Evolutionary conservation across 345 rosid genomes (phyloP).

Genomic region (Abelmoschus esculentus): DNA sequence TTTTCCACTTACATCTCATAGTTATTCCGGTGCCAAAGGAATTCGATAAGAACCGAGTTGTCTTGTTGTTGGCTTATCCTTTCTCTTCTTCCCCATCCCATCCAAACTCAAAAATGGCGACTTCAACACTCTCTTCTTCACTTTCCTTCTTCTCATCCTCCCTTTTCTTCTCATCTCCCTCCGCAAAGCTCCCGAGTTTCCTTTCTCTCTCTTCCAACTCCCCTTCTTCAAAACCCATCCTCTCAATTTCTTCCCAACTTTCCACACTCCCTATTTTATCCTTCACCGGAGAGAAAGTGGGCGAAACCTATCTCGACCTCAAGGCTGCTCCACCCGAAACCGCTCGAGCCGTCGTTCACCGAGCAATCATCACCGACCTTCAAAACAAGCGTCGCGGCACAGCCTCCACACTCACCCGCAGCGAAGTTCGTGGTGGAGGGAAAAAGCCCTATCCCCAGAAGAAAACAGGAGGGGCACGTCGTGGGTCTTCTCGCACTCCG

Average conservation of each 20-base stretch:
- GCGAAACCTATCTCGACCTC: conserved; percentile 76
- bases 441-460: conserved; percentile 77
- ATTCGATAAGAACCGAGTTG: too few relatives aligned
- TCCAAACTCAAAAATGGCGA: conserved; percentile 5
- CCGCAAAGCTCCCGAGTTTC: conserved; percentile 17
- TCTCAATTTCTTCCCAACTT: conserved; percentile 46
- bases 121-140: conserved; percentile 18
- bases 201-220: neutral
- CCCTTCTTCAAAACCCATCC: conserved; percentile 12
- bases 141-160: conserved; percentile 44
- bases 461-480: conserved; percentile 79
- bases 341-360: conserved; percentile 83
- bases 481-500: conserved; percentile 69
- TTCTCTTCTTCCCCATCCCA: neutral
- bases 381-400: conserved; percentile 89
- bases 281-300: conserved; percentile 77
- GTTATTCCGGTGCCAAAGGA: too few relatives aligned
- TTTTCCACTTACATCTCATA: too few relatives aligned
- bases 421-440: conserved; percentile 88
- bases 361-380: conserved; percentile 64
- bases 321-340: conserved; percentile 70
- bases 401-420: conserved; percentile 79
- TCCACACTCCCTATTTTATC: conserved; percentile 60
- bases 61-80: neutral
- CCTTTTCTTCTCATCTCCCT: conserved; percentile 20